Evolutionary conservation across 345 rosid genomes (phyloP).

Genomic region (Nasturtium officinale): DNA sequence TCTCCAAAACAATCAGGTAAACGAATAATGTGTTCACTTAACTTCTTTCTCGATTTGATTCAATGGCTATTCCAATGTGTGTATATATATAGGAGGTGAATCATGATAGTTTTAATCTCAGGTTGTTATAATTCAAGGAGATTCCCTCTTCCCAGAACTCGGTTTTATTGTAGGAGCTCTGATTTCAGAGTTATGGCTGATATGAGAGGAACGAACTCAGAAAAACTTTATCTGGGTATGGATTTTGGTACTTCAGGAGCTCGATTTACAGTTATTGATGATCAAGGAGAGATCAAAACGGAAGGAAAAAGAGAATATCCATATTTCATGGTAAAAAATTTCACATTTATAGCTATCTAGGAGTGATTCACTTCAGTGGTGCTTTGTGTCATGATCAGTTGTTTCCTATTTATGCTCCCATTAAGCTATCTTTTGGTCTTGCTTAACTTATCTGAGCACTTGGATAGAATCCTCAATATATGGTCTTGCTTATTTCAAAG

Average conservation of each 20-base stretch:
- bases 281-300: conserved; percentile 56
- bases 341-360: background rate
- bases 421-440: no score
- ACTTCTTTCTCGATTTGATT: background rate
- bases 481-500: background rate
- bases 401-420: no score
- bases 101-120: conserved; percentile 28
- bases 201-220: conserved; percentile 27
- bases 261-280: conserved; percentile 73
- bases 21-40: background rate
- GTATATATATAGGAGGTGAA: conserved; percentile 2
- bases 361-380: background rate
- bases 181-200: conserved; percentile 43
- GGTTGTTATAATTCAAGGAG: conserved; percentile 43
- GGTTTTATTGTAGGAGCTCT: conserved; percentile 9
- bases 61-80: background rate
- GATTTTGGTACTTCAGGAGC: conserved; percentile 98
- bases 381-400: background rate
- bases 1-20: conserved; percentile 26
- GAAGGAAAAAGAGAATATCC: conserved; percentile 80
- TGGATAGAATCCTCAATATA: no score
- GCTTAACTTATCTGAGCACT: no score
- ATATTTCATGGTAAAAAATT: conserved; percentile 47
- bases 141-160: conserved; percentile 19
- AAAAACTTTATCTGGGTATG: conserved; percentile 77